Conservation (phyloP, 2,329 filamentous ascomycete species). For the Coniochaeta ligniaria region DNA sequence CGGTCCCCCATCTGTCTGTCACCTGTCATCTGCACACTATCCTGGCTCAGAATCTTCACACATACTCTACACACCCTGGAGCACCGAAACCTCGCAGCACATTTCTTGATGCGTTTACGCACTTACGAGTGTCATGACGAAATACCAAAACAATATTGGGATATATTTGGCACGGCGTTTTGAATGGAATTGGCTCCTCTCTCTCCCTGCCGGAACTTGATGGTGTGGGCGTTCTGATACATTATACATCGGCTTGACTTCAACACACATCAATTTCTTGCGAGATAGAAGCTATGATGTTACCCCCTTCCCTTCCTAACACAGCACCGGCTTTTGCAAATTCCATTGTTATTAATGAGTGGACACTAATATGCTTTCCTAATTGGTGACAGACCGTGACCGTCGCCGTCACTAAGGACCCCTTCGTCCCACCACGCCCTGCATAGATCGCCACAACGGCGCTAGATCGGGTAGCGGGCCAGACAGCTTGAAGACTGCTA, state of each 20-base stretch:
- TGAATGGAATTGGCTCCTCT: neutral
- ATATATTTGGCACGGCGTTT: neutral
- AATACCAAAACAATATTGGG: neutral
- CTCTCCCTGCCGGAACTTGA: neutral
- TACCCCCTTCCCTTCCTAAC: neutral
- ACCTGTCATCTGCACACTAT: neutral
- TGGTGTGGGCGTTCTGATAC: slow-evolving; percentile 1
- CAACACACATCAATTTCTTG: slow-evolving; percentile 1
- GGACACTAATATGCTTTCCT: slow-evolving; percentile 29
- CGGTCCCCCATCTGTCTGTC: neutral
- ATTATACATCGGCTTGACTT: neutral
- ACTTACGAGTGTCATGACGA: neutral
- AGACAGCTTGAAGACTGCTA: neutral
- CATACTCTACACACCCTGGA: neutral
- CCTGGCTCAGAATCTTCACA: neutral
- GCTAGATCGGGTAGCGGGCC: neutral
- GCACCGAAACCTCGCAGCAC: neutral
- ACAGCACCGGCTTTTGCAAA: neutral
- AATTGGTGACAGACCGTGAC: slow-evolving; percentile 33
- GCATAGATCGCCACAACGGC: neutral
- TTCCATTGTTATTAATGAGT: slow-evolving; percentile 8
- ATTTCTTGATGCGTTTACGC: neutral
- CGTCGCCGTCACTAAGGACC: slow-evolving; percentile 20
- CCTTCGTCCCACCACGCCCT: neutral
- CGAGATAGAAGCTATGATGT: neutral